Conservation (phyloP, 2,329 filamentous ascomycete genomes). For the Aulographum hederae region DNA sequence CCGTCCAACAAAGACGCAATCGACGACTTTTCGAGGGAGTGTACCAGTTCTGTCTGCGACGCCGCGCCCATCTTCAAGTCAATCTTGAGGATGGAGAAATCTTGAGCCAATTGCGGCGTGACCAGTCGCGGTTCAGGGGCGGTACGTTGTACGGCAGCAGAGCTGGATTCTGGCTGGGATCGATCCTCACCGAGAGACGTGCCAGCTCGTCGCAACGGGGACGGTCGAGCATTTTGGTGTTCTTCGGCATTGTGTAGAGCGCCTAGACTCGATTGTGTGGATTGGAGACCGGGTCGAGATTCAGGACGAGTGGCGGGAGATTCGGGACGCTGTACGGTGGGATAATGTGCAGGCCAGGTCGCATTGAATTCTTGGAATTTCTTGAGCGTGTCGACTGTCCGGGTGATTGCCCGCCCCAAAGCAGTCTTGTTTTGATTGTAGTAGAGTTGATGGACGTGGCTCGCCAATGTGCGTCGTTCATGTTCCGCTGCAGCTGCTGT, state of each 20-base stretch:
- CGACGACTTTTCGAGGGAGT: conserved; percentile 82
- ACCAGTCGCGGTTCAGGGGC: conserved; percentile 63
- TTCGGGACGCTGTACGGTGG: conserved; percentile 48
- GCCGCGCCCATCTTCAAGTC: conserved; percentile 79
- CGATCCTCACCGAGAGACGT: conserved; percentile 47
- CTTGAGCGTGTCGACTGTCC: conserved; percentile 68
- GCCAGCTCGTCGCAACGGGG: conserved; percentile 45
- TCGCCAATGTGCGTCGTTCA: conserved; percentile 52
- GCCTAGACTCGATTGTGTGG: conserved; percentile 40
- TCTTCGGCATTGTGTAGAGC: conserved; percentile 13
- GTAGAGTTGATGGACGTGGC: conserved; percentile 79
- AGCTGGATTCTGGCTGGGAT: conserved; percentile 53
- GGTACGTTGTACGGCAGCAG: conserved; percentile 41
- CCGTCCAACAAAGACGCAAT: conserved; percentile 82
- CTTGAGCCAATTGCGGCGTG: conserved; percentile 80
- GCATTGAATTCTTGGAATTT: conserved; percentile 76
- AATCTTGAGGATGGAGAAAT: conserved; percentile 89
- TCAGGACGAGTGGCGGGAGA: conserved; percentile 14
- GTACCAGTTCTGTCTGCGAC: conserved; percentile 77
- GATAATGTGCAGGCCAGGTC: conserved; percentile 89
- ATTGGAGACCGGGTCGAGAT: conserved; percentile 42
- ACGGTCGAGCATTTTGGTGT: conserved; percentile 25
- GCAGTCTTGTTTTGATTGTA: conserved; percentile 85
- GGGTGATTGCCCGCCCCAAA: conserved; percentile 73
- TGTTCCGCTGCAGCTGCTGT: conserved; percentile 31